These are phyloP conservation scores for Pueraria montana DNA, from an alignment of 306 rosid genomes.

Conservation along the genomic window DNA sequence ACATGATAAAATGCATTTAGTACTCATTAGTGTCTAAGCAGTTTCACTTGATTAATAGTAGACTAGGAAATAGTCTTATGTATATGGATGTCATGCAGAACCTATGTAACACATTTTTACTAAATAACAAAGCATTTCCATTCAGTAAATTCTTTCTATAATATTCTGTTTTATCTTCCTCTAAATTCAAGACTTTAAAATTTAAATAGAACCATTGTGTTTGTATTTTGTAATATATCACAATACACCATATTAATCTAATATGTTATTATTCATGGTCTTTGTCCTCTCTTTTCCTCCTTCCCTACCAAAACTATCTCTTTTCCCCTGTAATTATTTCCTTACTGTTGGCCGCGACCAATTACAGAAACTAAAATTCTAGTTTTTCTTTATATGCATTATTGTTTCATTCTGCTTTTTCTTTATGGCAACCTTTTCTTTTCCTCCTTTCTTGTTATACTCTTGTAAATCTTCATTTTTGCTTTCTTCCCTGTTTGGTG, in stretches of 20 bases:
- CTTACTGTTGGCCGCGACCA: neutral
- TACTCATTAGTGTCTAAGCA: neutral
- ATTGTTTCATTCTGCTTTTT: neutral
- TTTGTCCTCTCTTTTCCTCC: constrained; percentile 4
- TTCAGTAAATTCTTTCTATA: neutral
- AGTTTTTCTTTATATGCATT: neutral
- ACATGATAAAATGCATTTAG: neutral
- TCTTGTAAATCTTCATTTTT: neutral
- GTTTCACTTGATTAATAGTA: neutral
- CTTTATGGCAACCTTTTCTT: neutral
- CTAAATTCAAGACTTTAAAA: neutral
- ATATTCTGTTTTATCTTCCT: neutral
- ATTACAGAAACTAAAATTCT: neutral
- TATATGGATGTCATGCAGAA: neutral
- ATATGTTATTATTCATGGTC: neutral
- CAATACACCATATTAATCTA: neutral
- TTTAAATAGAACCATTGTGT: neutral
- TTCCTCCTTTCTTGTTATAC: neutral
- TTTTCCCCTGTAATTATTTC: neutral
- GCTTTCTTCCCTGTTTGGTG: neutral
- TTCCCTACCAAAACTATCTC: neutral
- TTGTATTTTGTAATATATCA: neutral
- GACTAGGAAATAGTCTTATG: neutral
- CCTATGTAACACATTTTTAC: neutral
- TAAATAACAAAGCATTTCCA: neutral